Evolutionary conservation across 2,329 filamentous ascomycete genomes (phyloP), one percentile per base, ranked within the genome.

Genomic region (Helminthosporium solani): DNA sequence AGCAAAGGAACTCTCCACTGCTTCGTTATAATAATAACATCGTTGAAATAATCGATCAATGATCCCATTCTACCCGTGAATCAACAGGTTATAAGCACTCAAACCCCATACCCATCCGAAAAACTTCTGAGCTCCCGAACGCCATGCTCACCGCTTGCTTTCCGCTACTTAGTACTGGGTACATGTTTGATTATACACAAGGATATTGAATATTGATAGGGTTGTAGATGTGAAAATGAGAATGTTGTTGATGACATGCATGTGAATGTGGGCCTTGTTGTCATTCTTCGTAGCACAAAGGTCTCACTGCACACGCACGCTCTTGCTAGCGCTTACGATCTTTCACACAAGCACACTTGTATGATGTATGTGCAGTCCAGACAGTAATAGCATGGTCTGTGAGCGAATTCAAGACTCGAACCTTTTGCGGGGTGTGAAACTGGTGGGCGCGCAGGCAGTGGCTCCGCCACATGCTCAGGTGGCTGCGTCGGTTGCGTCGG

Each of bases 181-280:
- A 39, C 36, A 39, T 33, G 18, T 33, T 19, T 33, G 28, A 40
- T 21, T 40, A 40, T 33, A 40, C 38, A 40, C 9, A 16, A 27
- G 20, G n/a, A 21, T 21, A 14, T 14, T 20, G 27, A 39, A 9
- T 31, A 23, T 6, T 15, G 11, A 7, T 28, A 20, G 4, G 7
- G 8, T 27, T 31, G 9, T 33, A 8, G 15, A 6, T 15, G 20
- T 31, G 8, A 9, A 9, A 20, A 25, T 25, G 23, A 25, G 9
- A 5, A 25, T 9, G 23, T 25, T 9, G 23, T 25, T 31, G 28
- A 12, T 6, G 14, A 14, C 14, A 12, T 31, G 28, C 7, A 31
- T 31, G 28, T n/a, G 21, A 19, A 14, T 40, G 18, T 7, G 8
- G n/a, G n/a, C 35, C 14, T 39, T 8, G 33, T 4, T 18, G 7